phyloP scores from a whole-genome alignment of 1,139 yeast genomes.

The Casaregolazyma suthepensis region DNA sequence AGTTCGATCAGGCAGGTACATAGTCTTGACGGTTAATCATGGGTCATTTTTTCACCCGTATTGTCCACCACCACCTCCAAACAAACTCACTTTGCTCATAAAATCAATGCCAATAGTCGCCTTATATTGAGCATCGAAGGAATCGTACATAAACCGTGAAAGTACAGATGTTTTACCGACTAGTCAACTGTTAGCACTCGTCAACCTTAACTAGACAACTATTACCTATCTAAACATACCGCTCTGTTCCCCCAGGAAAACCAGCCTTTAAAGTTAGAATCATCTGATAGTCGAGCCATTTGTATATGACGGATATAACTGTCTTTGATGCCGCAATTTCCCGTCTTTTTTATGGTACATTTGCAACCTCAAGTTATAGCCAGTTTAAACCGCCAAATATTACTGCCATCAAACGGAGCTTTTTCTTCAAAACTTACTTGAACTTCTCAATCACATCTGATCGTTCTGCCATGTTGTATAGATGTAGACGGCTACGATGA shows the following conservation, averaged over 20 bases:
- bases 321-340: not conserved
- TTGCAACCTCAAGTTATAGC: not conserved
- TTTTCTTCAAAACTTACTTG: slow-evolving; percentile 28
- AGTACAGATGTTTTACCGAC: slow-evolving; percentile 94
- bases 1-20: slow-evolving; percentile 72
- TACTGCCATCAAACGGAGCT: not conserved
- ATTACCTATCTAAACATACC: slow-evolving; percentile 37
- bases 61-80: not conserved
- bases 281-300: not conserved
- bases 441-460: slow-evolving; percentile 33
- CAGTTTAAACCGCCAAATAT: not conserved
- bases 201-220: not conserved
- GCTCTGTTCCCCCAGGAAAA: slow-evolving; percentile 95
- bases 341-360: not conserved
- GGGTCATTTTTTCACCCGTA: not conserved
- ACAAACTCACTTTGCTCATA: slow-evolving; percentile 51
- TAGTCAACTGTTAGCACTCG: slow-evolving; percentile 13
- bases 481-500: not conserved
- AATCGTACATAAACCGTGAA: slow-evolving; percentile 95
- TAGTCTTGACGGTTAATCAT: slow-evolving; percentile 36
- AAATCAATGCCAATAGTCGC: slow-evolving; percentile 98
- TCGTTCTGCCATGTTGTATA: slow-evolving; percentile 25
- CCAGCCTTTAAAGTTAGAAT: slow-evolving; percentile 50
- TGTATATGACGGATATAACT: not conserved
- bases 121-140: slow-evolving; percentile 83